Conservation (phyloP, 306 rosid genomes). For the Cotoneaster glaucophyllus region DNA sequence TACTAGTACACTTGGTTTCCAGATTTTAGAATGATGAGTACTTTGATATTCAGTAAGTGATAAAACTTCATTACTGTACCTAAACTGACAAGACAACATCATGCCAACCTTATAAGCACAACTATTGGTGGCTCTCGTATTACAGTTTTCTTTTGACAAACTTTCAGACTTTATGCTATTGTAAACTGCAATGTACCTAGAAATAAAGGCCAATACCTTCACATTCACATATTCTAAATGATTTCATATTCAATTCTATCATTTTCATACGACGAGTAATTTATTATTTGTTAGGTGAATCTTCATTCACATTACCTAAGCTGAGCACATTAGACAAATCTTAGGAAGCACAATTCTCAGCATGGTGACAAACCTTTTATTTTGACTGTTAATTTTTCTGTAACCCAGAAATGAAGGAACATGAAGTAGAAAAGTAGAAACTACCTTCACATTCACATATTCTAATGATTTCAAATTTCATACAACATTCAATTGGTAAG, state of each 20-base stretch:
- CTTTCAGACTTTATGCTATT: neutral
- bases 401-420: neutral
- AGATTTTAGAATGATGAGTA: neutral
- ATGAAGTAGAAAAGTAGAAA: neutral
- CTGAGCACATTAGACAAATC: no score
- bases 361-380: no score
- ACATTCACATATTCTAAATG: no score
- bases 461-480: neutral
- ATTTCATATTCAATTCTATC: no score
- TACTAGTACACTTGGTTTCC: neutral
- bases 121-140: neutral
- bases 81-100: neutral
- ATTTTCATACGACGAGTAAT: no score
- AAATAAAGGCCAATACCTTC: no score
- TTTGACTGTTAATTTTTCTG: neutral
- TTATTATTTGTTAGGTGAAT: no score
- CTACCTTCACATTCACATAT: neutral
- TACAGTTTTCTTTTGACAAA: neutral
- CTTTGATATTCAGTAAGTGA: neutral
- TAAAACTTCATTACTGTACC: neutral
- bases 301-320: no score
- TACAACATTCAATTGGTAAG: neutral
- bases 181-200: no score
- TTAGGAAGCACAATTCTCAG: no score
- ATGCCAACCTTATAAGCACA: neutral